Conservation (phyloP, 2,329 filamentous ascomycete species). For the Septoria petroselini region DNA sequence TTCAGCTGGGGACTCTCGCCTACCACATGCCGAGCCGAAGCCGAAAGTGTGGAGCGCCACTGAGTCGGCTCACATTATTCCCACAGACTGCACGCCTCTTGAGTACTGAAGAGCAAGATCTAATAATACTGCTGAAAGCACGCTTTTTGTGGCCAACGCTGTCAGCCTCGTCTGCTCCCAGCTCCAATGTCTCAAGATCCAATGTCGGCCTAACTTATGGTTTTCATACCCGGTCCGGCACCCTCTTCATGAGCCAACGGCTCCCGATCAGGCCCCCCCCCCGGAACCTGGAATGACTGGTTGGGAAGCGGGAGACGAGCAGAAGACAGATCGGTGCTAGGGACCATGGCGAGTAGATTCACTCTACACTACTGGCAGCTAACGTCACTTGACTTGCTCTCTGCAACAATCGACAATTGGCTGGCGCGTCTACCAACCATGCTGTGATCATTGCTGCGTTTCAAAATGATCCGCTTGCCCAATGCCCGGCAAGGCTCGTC, state of each 20-base stretch:
- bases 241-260: neutral
- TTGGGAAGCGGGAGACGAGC: neutral
- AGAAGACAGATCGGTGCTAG: conserved; percentile 1
- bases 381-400: neutral
- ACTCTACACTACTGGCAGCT: neutral
- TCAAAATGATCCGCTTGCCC: neutral
- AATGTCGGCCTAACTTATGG: neutral
- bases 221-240: neutral
- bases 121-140: neutral
- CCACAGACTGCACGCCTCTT: neutral
- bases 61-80: neutral
- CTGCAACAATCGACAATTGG: neutral
- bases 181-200: conserved; percentile 4
- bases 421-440: neutral
- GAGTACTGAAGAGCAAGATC: neutral
- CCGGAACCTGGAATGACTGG: neutral
- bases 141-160: neutral
- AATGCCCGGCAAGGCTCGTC: neutral
- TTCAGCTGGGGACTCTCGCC: conserved; percentile 4
- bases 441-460: neutral
- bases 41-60: conserved; percentile 6
- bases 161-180: neutral
- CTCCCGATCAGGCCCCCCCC: neutral
- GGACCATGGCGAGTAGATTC: neutral
- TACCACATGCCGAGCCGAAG: conserved; percentile 16